Conservation (phyloP, 306 rosid genomes). For the Acacia melanoxylon region DNA sequence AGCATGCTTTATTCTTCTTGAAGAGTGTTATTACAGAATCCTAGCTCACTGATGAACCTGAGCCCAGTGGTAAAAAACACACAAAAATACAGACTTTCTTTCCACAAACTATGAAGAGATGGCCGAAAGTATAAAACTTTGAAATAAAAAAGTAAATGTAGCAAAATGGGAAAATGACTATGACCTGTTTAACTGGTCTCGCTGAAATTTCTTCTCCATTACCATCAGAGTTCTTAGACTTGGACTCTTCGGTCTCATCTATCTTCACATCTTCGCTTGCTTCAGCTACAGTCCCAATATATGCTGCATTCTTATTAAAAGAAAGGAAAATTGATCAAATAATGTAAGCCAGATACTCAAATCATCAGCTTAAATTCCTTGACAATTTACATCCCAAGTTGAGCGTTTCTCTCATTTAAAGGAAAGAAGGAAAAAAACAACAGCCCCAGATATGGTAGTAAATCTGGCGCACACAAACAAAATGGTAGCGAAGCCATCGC, state of each 20-base stretch:
- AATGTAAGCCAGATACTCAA: conserved; percentile 10
- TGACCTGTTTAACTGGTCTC: conserved; percentile 69
- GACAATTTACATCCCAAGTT: background rate
- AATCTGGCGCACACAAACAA: conserved; percentile 11
- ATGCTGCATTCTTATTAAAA: conserved; percentile 38
- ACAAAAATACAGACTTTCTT: conserved; percentile 6
- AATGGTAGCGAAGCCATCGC: background rate
- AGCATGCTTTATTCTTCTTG: background rate
- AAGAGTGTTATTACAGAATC: background rate
- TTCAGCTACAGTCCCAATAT: conserved; percentile 31
- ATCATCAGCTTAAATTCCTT: conserved; percentile 13
- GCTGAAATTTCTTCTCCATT: conserved; percentile 48
- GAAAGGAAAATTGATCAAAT: background rate
- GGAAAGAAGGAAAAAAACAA: background rate
- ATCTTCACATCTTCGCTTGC: conserved; percentile 32
- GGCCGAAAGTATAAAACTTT: background rate
- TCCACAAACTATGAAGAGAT: background rate
- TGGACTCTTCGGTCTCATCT: conserved; percentile 30
- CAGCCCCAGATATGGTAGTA: background rate
- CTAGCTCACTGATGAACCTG: background rate
- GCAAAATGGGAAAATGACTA: conserved; percentile 6
- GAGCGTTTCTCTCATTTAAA: background rate
- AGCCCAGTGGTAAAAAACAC: background rate
- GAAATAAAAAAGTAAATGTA: conserved; percentile 1
- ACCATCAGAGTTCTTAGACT: conserved; percentile 39